Conservation (phyloP, 768 basidiomycete species). For the Tricholoma furcatifolium region DNA sequence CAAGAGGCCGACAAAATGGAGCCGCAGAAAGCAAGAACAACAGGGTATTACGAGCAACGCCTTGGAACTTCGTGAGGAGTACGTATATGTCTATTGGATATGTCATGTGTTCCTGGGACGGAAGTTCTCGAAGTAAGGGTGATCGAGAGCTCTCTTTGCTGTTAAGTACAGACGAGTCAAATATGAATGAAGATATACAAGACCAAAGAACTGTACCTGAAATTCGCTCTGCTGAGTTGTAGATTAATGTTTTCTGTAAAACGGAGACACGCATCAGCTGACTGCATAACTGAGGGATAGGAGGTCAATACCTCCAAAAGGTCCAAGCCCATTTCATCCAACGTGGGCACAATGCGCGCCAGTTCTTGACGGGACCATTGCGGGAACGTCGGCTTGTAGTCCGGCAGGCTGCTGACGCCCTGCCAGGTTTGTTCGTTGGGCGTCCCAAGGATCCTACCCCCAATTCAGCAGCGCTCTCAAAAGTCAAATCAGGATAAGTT, state of each 20-base stretch:
- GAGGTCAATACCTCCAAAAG: conserved; percentile 55
- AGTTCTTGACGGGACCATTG: conserved; percentile 88
- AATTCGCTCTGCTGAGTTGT: conserved; percentile 89
- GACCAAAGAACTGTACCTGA: conserved; percentile 61
- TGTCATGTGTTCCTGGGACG: conserved; percentile 21
- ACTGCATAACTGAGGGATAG: conserved; percentile 12
- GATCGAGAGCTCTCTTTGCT: conserved; percentile 58
- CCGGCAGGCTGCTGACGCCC: conserved; percentile 81
- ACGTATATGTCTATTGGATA: not conserved
- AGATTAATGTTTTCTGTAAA: conserved; percentile 66
- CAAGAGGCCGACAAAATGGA: not conserved
- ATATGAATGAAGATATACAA: conserved; percentile 10
- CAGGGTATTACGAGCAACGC: conserved; percentile 6
- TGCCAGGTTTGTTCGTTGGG: conserved; percentile 93
- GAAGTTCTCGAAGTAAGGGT: conserved; percentile 50
- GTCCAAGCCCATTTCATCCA: conserved; percentile 82
- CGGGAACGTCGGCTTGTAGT: conserved; percentile 97
- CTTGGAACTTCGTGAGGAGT: not conserved
- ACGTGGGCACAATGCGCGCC: conserved; percentile 55
- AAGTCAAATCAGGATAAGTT: not conserved
- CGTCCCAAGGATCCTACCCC: conserved; percentile 83
- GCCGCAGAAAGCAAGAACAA: conserved; percentile 10
- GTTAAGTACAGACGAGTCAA: conserved; percentile 42
- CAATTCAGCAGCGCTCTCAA: not conserved
- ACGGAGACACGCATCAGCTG: not conserved